A percentile compares a stretch with the other conserved stretches of the same genome.
These are phyloP conservation scores for Wickerhamiella hasegawae DNA, from an alignment of 805 yeast genomes.

Conservation along the genomic window DNA sequence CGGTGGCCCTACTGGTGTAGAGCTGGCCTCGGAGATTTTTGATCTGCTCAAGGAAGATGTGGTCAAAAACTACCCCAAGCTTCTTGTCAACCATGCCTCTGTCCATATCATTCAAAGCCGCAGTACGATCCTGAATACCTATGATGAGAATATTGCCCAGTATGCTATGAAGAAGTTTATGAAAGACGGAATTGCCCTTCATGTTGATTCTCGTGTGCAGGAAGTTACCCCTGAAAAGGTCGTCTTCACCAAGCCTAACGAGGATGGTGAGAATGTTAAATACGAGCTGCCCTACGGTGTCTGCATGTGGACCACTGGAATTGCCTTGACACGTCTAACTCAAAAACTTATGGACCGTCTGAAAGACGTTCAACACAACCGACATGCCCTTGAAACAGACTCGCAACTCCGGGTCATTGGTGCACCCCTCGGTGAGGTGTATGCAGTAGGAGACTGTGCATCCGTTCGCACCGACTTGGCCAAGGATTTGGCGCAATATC, in stretches of 20 bases:
- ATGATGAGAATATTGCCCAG: constrained; percentile 46
- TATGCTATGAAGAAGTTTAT: constrained; percentile 50
- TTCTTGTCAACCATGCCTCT: constrained; percentile 44
- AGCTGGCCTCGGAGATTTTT: constrained; percentile 55
- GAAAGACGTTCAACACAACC: constrained; percentile 35
- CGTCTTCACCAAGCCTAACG: constrained; percentile 36
- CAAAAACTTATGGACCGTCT: constrained; percentile 36
- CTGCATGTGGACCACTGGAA: constrained; percentile 67
- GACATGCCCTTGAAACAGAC: constrained; percentile 62
- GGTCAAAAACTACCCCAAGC: constrained; percentile 38
- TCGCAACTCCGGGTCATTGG: constrained; percentile 56
- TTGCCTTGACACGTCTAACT: constrained; percentile 48
- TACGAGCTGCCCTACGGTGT: constrained; percentile 49
- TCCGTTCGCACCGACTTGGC: constrained; percentile 47
- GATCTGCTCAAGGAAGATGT: constrained; percentile 54
- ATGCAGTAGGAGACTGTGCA: constrained; percentile 60
- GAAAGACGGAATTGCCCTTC: constrained; percentile 45
- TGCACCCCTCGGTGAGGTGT: constrained; percentile 49
- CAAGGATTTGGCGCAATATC: constrained; percentile 35
- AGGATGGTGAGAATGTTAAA: constrained; percentile 23
- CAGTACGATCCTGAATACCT: constrained; percentile 50
- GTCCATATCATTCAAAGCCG: constrained; percentile 58
- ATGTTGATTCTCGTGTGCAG: constrained; percentile 48
- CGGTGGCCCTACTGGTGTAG: constrained; percentile 66
- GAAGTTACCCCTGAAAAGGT: constrained; percentile 42